Evolutionary conservation across 164 flowering plant genomes (phyloP), one percentile per base, ranked within the genome.

Genomic region (Piper betle): DNA sequence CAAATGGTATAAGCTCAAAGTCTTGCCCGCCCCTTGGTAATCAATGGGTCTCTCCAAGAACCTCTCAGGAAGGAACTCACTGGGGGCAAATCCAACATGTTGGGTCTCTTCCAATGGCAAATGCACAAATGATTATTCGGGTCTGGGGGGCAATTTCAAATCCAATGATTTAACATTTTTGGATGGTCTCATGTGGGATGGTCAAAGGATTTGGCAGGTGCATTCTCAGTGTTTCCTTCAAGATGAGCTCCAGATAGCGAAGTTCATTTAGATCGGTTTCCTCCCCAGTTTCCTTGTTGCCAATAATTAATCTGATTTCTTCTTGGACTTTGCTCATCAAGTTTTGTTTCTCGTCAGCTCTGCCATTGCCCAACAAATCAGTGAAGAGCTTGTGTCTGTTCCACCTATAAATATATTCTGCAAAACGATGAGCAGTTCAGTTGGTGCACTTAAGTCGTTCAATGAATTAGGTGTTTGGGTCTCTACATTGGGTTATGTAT

Each of bases 1-100:
- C 81, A 52, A 78, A 78, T n/a, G 77, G 76, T 11, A 78, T 37
- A 37, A 65, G 66, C 39, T 74, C 69, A 40, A 72, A 74, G 39
- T 71, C 40, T 13, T 53, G 65, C n/a, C n/a, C n/a, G n/a, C n/a
- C 11, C 79, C 76, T 37, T 41, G 66, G 37, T 3, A 70, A 60
- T 72, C 70, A 8, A 70, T 52, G n/a, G 58, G 52, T 20, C 37
- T 50, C 16, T 62, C 52, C 17, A 39, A 33, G 58, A 76, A 76
- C 56, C 79, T 70, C 63, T 76, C 79, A 8, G 79, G 79, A 4
- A 59, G 16, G 62, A 72, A 66, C n/a, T 53, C 46, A 7, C 69
- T 65, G n/a, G 13, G 80, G 72, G 5, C 63, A 63, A 0, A 69
- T 48, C 82, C 82, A 78, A 7, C 37, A 39, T 18, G 60, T 53